Base-by-base conservation (phyloP, 164 flowering plant genomes). In the Nelumbo lutea region DNA sequence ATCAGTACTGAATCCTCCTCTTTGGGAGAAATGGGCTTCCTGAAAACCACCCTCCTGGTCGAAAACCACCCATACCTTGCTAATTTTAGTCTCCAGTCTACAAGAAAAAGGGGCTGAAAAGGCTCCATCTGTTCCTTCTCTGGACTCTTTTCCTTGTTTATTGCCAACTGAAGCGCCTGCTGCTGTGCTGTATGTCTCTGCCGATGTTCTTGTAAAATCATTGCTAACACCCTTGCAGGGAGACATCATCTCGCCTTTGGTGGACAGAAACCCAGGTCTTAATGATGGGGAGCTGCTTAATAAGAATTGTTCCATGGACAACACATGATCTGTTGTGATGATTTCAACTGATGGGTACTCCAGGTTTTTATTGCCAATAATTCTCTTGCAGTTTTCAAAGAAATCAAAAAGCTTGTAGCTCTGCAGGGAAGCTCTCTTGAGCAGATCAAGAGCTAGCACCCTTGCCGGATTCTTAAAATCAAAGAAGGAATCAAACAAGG, bases 301-400 rank as follows among this genome's bases (percentile, higher is more conserved):
- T 53, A 78, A 56, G 61, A 73, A 76, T 52, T 78, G 74, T 47
- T 79, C 82, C 72, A 82, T 70, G 27, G 81, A 77, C 45, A 69
- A 14, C 39, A 82, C 76, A 52, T 81, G 81, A 53, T 71, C 83
- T 59, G 64, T 61, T 58, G 73, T 70, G 71, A 84, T 75, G 74
- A 81, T 64, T 45, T 83, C 80, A 8, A 86, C 89, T 1, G 76
- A 75, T 0, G 91, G 95, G 73, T 80, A 87, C 64, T 85, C 86
- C 61, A 87, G 73, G 38, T 75, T 82, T 69, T 79, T 84, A 9
- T 71, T 81, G 6, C 79, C 78, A 5, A 81, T 73, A 6, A 70
- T 60, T 56, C 67, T 74, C 78, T 86, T 86, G 82, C 90, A 87
- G n/a, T 69, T 80, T 15, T 86, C 82, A 53, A 82, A 87, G 67